A percentile compares a stretch with the other conserved stretches of the same genome.
These are phyloP conservation scores for Mucor racemosus DNA, from an alignment of 371 early-diverging fungal genomes.

Conservation along the genomic window DNA sequence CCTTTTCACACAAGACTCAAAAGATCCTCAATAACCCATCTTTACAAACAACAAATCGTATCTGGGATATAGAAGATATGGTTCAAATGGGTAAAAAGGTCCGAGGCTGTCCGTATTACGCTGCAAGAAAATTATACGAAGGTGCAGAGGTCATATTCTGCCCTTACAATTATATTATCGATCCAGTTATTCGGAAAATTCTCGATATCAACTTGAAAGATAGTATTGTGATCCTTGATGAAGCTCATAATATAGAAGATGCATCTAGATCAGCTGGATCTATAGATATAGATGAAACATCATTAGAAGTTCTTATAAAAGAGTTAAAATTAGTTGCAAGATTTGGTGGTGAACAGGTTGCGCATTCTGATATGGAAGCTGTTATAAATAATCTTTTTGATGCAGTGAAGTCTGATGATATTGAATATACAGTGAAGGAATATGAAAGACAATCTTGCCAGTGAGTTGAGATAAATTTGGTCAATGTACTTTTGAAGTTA, in stretches of 20 bases:
- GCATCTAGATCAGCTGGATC: constrained; percentile 59
- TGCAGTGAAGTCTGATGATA: constrained; percentile 27
- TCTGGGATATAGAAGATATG: constrained; percentile 83
- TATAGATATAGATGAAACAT: constrained; percentile 52
- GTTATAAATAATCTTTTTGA: constrained; percentile 25
- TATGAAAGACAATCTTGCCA: constrained; percentile 46
- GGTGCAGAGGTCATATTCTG: constrained; percentile 84
- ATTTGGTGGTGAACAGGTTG: constrained; percentile 15
- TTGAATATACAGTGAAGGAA: constrained; percentile 32
- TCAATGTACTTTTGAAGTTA: background rate
- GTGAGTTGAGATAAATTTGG: constrained; percentile 28
- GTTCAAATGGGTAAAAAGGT: constrained; percentile 49
- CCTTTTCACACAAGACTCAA: constrained; percentile 16
- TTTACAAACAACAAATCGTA: constrained; percentile 14
- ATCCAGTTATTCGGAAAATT: constrained; percentile 68
- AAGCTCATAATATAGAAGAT: constrained; percentile 71
- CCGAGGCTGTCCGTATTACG: constrained; percentile 84
- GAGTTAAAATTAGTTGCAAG: constrained; percentile 48
- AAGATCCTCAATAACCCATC: constrained; percentile 22
- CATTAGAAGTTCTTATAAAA: constrained; percentile 32
- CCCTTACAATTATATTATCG: constrained; percentile 94
- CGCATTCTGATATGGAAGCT: constrained; percentile 33
- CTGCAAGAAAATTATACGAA: constrained; percentile 61
- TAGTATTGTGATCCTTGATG: constrained; percentile 87
- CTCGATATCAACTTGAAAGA: constrained; percentile 64